Percentiles rank a stretch among this genome's conserved stretches.
Conservation (phyloP, 108 stramenopile species). For the Mediolabrus comicus region DNA sequence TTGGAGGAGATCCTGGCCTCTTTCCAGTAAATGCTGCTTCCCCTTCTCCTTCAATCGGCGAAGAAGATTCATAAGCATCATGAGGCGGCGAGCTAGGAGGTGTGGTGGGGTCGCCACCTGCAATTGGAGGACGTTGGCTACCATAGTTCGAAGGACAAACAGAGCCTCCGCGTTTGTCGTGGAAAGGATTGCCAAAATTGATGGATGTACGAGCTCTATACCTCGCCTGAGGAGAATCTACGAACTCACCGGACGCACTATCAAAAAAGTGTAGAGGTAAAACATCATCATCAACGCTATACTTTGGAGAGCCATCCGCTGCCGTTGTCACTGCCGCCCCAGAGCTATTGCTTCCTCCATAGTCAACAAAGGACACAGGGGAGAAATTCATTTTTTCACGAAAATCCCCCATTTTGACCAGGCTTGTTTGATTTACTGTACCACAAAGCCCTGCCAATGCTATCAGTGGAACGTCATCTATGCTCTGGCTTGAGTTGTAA, state of each 20-base stretch:
- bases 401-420: conserved; percentile 77
- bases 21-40: conserved; percentile 79
- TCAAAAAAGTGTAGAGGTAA: conserved; percentile 76
- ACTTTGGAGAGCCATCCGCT: conserved; percentile 67
- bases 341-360: conserved; percentile 65
- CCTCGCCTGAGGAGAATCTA: conserved; percentile 66
- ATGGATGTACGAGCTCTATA: conserved; percentile 58
- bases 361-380: conserved; percentile 67
- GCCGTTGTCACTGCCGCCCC: conserved; percentile 77
- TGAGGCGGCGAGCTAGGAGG: conserved; percentile 80
- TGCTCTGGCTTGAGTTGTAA: conserved; percentile 38
- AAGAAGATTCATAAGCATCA: conserved; percentile 48
- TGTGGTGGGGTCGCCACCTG: conserved; percentile 34
- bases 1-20: conserved; percentile 25
- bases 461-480: conserved; percentile 57
- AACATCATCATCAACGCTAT: conserved; percentile 80
- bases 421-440: conserved; percentile 55
- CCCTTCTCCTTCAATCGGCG: conserved; percentile 67
- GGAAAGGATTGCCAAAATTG: conserved; percentile 83
- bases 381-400: conserved; percentile 69
- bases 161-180: conserved; percentile 70
- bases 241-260: conserved; percentile 67
- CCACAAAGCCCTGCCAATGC: conserved; percentile 71
- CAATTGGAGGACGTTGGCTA: conserved; percentile 59
- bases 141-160: conserved; percentile 60